Percentiles rank a stretch among this genome's conserved stretches.
These are phyloP conservation scores for Cladosporium velox DNA, from an alignment of 2,329 filamentous ascomycete species.

Conservation along the genomic window DNA sequence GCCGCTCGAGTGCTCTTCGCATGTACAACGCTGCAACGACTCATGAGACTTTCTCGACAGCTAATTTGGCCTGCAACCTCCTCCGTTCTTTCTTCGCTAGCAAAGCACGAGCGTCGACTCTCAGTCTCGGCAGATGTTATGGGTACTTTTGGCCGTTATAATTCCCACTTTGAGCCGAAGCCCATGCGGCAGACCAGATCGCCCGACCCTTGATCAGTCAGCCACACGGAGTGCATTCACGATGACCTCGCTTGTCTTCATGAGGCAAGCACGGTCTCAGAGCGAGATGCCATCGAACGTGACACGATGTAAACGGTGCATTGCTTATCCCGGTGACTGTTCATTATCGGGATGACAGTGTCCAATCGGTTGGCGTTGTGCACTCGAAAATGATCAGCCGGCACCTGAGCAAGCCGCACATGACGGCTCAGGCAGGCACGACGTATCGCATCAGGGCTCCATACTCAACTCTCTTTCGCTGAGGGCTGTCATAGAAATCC, in stretches of 20 bases:
- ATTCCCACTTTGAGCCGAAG: constrained; percentile 10
- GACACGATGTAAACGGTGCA: not conserved
- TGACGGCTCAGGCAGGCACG: not conserved
- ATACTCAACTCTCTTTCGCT: not conserved
- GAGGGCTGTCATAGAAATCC: constrained; percentile 11
- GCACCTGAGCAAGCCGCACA: constrained; percentile 9
- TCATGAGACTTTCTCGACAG: constrained; percentile 6
- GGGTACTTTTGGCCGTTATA: constrained; percentile 2
- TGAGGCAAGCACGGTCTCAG: not conserved
- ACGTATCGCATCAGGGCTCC: constrained; percentile 3
- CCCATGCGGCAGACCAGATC: not conserved
- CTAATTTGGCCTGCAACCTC: constrained; percentile 8
- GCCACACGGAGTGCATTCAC: not conserved
- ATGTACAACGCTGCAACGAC: constrained; percentile 6
- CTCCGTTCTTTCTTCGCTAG: not conserved
- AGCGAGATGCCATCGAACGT: not conserved
- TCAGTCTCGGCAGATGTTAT: constrained; percentile 9
- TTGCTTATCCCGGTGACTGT: not conserved
- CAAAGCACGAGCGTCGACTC: not conserved
- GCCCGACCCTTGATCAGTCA: constrained; percentile 1
- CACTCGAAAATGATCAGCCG: constrained; percentile 3
- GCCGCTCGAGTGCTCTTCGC: not conserved
- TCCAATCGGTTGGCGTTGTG: constrained; percentile 2
- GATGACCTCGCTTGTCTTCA: constrained; percentile 7
- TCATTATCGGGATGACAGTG: not conserved